Evolutionary conservation across 495 filamentous ascomycete genomes (phyloP).

Genomic region (Trichocladium antarcticum): DNA sequence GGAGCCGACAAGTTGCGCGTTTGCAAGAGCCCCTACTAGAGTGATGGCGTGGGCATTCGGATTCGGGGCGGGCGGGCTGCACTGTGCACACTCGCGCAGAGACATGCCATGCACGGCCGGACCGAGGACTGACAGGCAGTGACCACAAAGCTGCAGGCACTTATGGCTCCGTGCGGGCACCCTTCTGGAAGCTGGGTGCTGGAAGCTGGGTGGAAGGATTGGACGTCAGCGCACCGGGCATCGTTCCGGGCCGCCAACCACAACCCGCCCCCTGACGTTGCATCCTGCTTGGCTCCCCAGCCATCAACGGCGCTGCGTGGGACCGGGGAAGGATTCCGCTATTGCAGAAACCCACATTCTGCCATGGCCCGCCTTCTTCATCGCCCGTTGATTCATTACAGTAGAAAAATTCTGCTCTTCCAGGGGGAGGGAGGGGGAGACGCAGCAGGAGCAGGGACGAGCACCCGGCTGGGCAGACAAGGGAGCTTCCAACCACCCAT

Average conservation of each 20-base stretch:
- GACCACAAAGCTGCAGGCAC: background rate
- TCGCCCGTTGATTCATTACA: background rate
- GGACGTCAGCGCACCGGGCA: background rate
- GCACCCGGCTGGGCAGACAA: background rate
- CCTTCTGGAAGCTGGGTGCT: slow-evolving; percentile 10
- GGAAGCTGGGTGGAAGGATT: slow-evolving; percentile 11
- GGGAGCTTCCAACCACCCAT: background rate
- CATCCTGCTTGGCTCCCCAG: background rate
- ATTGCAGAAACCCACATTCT: slow-evolving; percentile 12
- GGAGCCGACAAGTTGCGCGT: too few species aligned
- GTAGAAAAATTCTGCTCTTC: background rate
- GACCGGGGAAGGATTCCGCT: slow-evolving; percentile 21
- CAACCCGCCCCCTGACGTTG: background rate
- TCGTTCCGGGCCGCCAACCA: background rate
- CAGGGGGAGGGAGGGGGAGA: background rate
- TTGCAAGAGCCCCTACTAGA: too few species aligned
- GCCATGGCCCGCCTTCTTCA: background rate
- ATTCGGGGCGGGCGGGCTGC: too few species aligned
- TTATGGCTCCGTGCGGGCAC: slow-evolving; percentile 3
- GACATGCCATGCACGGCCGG: too few species aligned
- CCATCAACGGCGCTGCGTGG: background rate
- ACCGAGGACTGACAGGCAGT: too few species aligned
- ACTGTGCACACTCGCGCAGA: too few species aligned
- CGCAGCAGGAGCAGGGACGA: background rate
- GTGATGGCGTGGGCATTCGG: too few species aligned